A percentile compares a stretch with the other conserved stretches of the same genome.
These are phyloP conservation scores for Pilobolus umbonatus DNA, from an alignment of 192 early-diverging fungal species.

Conservation along the genomic window DNA sequence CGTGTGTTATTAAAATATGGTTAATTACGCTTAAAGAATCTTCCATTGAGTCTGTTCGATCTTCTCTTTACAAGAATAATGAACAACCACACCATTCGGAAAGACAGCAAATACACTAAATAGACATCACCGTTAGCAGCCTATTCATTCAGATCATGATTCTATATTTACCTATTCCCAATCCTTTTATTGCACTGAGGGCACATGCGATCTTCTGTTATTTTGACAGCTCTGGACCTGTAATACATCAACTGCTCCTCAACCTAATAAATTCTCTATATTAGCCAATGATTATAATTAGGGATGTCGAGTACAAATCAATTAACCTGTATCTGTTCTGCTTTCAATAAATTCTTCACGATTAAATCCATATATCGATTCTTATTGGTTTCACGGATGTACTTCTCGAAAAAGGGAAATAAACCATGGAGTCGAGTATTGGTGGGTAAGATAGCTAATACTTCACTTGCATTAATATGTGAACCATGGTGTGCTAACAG, in stretches of 20 bases:
- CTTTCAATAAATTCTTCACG: constrained; percentile 65
- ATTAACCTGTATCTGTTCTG: constrained; percentile 59
- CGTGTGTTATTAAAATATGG: constrained; percentile 5
- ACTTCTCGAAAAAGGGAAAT: constrained; percentile 59
- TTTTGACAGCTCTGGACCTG: constrained; percentile 53
- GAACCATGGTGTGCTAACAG: constrained; percentile 63
- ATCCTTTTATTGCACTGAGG: constrained; percentile 62
- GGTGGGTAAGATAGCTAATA: constrained; percentile 30
- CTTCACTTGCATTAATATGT: constrained; percentile 54
- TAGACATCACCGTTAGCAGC: not conserved
- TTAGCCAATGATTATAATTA: not conserved
- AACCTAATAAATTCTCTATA: constrained; percentile 41
- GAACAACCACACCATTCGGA: constrained; percentile 66
- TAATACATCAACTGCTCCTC: constrained; percentile 61
- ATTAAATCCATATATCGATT: constrained; percentile 58
- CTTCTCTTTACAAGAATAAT: constrained; percentile 69
- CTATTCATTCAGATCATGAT: not conserved
- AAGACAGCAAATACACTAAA: constrained; percentile 70
- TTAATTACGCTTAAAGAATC: constrained; percentile 2
- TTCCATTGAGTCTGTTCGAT: constrained; percentile 37
- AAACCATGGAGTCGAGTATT: constrained; percentile 29
- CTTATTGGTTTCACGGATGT: constrained; percentile 57
- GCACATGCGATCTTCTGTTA: constrained; percentile 76
- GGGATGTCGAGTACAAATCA: not conserved
- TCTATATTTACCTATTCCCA: constrained; percentile 44